Percentiles rank a stretch among this genome's conserved stretches.
phyloP scores from a whole-genome alignment of 2,329 filamentous ascomycete species.

The Cladosporium sp. region DNA sequence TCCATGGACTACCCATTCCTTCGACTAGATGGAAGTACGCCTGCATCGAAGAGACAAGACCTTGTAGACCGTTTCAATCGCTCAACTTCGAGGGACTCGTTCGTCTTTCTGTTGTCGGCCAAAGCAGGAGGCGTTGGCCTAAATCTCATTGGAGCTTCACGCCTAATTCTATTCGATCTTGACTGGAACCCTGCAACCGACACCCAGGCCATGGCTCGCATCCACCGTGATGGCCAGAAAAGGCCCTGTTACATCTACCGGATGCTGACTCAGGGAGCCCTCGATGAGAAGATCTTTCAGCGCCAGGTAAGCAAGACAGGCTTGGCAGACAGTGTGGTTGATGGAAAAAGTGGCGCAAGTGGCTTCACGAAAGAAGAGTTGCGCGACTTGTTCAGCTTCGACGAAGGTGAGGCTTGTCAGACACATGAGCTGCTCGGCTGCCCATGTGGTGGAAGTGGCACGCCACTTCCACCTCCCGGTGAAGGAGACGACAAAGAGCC shows the following conservation, averaged over 20 bases:
- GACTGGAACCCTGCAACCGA: slow-evolving; percentile 75
- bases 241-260: slow-evolving; percentile 64
- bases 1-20: slow-evolving; percentile 58
- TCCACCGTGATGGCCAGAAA: slow-evolving; percentile 68
- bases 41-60: slow-evolving; percentile 58
- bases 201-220: slow-evolving; percentile 68
- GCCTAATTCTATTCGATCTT: slow-evolving; percentile 66
- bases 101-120: slow-evolving; percentile 67
- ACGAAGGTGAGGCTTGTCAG: slow-evolving; percentile 57
- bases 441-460: slow-evolving; percentile 54
- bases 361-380: slow-evolving; percentile 64
- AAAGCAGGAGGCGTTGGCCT: slow-evolving; percentile 67
- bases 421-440: slow-evolving; percentile 66
- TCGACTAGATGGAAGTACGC: slow-evolving; percentile 65
- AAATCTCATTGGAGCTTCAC: slow-evolving; percentile 66
- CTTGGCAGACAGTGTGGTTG: slow-evolving; percentile 66
- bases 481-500: slow-evolving; percentile 21
- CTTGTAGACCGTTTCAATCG: slow-evolving; percentile 68
- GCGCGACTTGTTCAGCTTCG: slow-evolving; percentile 61
- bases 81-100: slow-evolving; percentile 49
- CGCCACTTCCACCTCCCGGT: slow-evolving; percentile 20
- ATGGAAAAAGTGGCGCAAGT: slow-evolving; percentile 55
- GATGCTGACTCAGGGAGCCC: slow-evolving; percentile 60
- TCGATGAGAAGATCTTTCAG: slow-evolving; percentile 73
- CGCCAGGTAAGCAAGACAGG: slow-evolving; percentile 67